phyloP scores from a whole-genome alignment of 1,284 basidiomycete genomes.

The Papiliotrema laurentii region DNA sequence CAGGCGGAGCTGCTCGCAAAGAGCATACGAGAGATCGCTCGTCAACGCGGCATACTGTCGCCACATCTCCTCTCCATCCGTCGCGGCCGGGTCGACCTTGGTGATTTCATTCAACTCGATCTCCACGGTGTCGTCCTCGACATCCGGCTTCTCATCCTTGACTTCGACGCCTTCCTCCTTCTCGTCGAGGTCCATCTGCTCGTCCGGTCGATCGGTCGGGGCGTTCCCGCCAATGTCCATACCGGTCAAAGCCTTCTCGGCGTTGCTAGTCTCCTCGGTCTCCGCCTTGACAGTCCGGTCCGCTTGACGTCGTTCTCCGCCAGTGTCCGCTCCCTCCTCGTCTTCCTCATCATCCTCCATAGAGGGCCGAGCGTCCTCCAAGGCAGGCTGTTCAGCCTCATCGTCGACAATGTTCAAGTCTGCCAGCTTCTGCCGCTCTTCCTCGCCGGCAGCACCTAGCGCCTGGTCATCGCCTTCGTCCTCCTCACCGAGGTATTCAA shows the following conservation, averaged over 20 bases:
- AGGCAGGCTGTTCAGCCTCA: neutral
- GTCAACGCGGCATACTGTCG: slow-evolving; percentile 84
- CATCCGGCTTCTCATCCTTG: slow-evolving; percentile 21
- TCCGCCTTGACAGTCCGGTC: slow-evolving; percentile 18
- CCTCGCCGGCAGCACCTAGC: slow-evolving; percentile 76
- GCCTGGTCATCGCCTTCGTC: slow-evolving; percentile 75
- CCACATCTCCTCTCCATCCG: slow-evolving; percentile 72
- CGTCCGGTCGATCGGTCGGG: slow-evolving; percentile 16
- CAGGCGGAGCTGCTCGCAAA: slow-evolving; percentile 94
- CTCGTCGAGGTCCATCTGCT: slow-evolving; percentile 34
- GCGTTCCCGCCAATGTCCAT: slow-evolving; percentile 37
- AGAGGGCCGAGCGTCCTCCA: neutral
- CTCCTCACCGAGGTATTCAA: slow-evolving; percentile 76
- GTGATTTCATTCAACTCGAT: slow-evolving; percentile 61
- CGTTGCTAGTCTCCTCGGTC: slow-evolving; percentile 17
- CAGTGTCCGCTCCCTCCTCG: slow-evolving; percentile 16
- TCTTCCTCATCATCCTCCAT: slow-evolving; percentile 16
- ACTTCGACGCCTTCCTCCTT: slow-evolving; percentile 38
- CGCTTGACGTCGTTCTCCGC: slow-evolving; percentile 13
- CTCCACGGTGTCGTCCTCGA: slow-evolving; percentile 31
- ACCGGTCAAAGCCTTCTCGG: slow-evolving; percentile 48
- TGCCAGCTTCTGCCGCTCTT: slow-evolving; percentile 74
- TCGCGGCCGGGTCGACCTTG: slow-evolving; percentile 1
- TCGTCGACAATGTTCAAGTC: slow-evolving; percentile 70
- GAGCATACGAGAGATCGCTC: slow-evolving; percentile 79